Evolutionary conservation across 129 eudicot species (phyloP), one percentile per base, ranked within the genome.

Genomic region (Lactuca saligna): DNA sequence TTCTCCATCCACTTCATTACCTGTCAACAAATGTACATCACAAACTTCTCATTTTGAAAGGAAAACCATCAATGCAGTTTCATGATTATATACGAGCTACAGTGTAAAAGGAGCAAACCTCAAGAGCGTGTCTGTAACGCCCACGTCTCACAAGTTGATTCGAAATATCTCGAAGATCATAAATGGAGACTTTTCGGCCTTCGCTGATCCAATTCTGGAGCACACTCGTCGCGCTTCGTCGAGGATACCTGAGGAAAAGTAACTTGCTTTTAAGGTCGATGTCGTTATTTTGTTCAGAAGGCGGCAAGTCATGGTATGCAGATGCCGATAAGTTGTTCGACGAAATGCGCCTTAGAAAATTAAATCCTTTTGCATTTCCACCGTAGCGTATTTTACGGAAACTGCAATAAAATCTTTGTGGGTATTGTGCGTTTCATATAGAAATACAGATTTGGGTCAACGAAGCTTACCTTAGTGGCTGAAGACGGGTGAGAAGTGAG

Each of bases 1-100:
- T 38, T 74, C 32, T 85, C 87, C 83, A 85, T 85, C 91, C 91
- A 85, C 9, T 58, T 70, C 65, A 82, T 39, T 58, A 85, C 77
- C 91, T 85, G 63, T 44, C 49, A 17, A 69, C 4, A 62, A 14
- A 34, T 20, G 16, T 38, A 50, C 6, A 48, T 17, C 20, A 65
- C 33, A 7, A n/a, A 33, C 29, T 15, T 17, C 32, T 25, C 29
- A 25, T 25, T 25, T 25, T 25, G 29, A 25, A 25, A 25, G 6
- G 38, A 13, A 65, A 65, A 42, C 9, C 4, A 7, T 44, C 15
- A 64, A 64, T 39, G 16, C 6, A 38, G 69, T 51, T 65, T 49
- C 14, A 14, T 49, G 54, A 66, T 0, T 46, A 46, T 37, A 9
- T 32, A 75, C 13, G 20, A 59, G 8, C 38, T 9, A 1, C n/a